phyloP scores from a whole-genome alignment of 441 rosid species.

The Erodium texanum region DNA sequence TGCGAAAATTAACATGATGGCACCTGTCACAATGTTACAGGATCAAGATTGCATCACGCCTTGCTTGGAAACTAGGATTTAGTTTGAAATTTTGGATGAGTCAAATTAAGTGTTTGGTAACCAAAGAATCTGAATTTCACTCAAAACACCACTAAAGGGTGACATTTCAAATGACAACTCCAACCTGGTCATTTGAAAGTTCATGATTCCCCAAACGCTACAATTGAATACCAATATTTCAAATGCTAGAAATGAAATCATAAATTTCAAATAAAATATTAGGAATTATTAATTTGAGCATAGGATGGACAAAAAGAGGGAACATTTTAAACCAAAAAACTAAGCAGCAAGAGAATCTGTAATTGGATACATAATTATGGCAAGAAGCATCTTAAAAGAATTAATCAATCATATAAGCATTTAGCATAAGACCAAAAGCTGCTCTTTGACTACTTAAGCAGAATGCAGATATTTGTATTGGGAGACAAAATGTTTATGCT shows the following conservation, averaged over 20 bases:
- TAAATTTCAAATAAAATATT: not conserved
- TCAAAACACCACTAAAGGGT: no score
- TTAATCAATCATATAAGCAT: not conserved
- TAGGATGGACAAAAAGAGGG: not conserved
- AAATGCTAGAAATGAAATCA: not conserved
- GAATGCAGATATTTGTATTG: not conserved
- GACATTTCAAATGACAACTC: no score
- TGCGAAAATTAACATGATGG: no score
- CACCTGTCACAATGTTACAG: no score
- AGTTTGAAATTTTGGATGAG: no score
- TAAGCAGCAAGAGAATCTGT: not conserved
- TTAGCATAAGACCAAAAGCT: not conserved
- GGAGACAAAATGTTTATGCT: not conserved
- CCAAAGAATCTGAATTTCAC: no score
- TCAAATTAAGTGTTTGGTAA: no score
- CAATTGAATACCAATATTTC: no score
- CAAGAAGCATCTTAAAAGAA: not conserved
- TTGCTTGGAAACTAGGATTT: no score
- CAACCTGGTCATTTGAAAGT: no score
- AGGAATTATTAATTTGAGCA: not conserved
- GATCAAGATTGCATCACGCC: no score
- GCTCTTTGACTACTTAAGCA: not conserved
- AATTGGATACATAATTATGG: not conserved
- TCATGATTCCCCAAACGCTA: no score
- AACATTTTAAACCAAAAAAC: not conserved